Base-by-base conservation (phyloP, 2,329 filamentous ascomycete genomes). In the Colletotrichum zoysiae region DNA sequence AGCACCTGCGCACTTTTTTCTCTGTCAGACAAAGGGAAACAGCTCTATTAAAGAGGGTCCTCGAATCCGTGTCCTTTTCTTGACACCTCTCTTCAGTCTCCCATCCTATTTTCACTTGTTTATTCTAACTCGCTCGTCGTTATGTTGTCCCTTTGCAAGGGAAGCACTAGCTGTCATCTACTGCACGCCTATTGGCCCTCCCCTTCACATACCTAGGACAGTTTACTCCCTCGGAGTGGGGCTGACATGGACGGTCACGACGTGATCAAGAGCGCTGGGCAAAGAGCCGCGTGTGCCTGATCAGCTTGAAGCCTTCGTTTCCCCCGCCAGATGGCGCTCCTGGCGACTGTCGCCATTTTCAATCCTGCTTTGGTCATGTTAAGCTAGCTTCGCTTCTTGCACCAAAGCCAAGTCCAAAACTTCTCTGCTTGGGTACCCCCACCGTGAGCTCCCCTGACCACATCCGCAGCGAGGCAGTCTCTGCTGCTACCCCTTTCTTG, bases 401-500 rank as follows among this genome's bases (percentile, higher is more conserved):
- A 46, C 8, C 61, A 71, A 16, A 23, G 30, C n/a, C 50, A 57
- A 26, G n/a, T 42, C 20, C n/a, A 46, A 40, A 20, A 53, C 4
- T 67, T 69, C 38, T 67, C 38, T 67, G 62, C 56, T 71, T 67
- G 30, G 55, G 61, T 2, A 64, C 55, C 20, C 61, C 67, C 38
- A 56, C 58, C n/a, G 16, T 73, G 33, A 67, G 73, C 56, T 8
- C 6, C 44, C 18, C 46, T 23, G 57, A 42, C 11, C 14, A 20
- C 7, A 18, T 30, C 33, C 46, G 11, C 14, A 23, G n/a, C 42
- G 18, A 16, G 33, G 20, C 33, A 23, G 33, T 56, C 33, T 38
- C 11, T 38, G 33, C 20, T 2, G 53, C 11, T 33, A 16, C 9
- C 20, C 40, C 83, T 3, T 89, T 75, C 91, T 92, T 89, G 86